These are phyloP conservation scores for Arctium lappa DNA, from an alignment of 129 eudicot species.

Conservation along the genomic window DNA sequence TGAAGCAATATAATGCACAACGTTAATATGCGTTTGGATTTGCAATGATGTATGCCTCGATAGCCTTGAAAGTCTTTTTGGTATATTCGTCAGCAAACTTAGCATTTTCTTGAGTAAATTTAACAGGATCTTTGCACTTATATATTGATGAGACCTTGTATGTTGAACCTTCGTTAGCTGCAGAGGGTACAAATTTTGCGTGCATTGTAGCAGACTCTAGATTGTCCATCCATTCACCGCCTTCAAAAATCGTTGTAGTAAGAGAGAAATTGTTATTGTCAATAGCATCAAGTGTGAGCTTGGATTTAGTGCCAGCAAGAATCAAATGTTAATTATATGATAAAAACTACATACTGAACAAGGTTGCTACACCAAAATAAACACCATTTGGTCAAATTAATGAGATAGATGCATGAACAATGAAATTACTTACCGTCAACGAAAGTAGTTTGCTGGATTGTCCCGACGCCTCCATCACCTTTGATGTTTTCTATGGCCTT, in stretches of 20 bases:
- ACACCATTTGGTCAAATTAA: neutral
- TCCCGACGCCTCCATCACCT: neutral
- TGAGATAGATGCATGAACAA: neutral
- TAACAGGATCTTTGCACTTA: neutral
- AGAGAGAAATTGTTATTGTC: neutral
- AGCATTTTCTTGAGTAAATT: neutral
- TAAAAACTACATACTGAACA: too few relatives aligned
- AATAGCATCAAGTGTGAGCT: too few relatives aligned
- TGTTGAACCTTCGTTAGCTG: neutral
- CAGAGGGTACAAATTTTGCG: neutral
- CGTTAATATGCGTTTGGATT: neutral
- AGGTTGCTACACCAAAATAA: neutral
- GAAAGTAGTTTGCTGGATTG: neutral
- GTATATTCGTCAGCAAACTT: neutral
- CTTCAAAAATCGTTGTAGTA: neutral
- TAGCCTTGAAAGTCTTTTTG: neutral
- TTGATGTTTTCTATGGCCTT: neutral
- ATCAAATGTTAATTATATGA: neutral
- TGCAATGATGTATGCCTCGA: neutral
- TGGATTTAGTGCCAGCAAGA: neutral
- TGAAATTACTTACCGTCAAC: neutral
- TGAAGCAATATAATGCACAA: neutral
- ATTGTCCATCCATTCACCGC: neutral
- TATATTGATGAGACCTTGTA: neutral
- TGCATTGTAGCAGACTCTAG: neutral